Conservation (phyloP, 2,329 filamentous ascomycete species). For the Phialocephala subalpina region DNA sequence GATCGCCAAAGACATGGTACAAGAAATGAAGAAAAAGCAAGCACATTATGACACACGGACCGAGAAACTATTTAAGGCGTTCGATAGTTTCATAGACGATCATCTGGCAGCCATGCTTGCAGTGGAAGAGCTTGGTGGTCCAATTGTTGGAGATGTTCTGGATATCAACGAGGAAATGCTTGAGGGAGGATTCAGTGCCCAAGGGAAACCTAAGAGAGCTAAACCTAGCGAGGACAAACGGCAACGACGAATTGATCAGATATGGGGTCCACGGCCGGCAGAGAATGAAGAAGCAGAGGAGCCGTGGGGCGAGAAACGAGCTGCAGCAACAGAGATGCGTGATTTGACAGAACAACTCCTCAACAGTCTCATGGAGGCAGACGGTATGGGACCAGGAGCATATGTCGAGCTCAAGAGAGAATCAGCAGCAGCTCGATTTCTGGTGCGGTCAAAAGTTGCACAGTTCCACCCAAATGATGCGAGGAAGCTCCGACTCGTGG, state of each 20-base stretch:
- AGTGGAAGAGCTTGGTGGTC: conserved; percentile 83
- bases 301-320: conserved; percentile 45
- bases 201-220: conserved; percentile 62
- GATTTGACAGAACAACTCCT: conserved; percentile 67
- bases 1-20: conserved; percentile 68
- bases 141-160: conserved; percentile 78
- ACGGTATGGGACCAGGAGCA: conserved; percentile 61
- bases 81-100: conserved; percentile 76
- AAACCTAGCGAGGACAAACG: conserved; percentile 58
- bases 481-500: conserved; percentile 63
- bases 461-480: conserved; percentile 72
- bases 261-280: conserved; percentile 55
- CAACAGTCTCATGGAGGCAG: conserved; percentile 63
- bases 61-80: conserved; percentile 64
- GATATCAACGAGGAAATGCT: conserved; percentile 69
- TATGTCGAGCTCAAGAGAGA: conserved; percentile 68
- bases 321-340: conserved; percentile 65
- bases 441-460: conserved; percentile 71
- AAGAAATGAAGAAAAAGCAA: conserved; percentile 66
- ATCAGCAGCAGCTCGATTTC: conserved; percentile 68
- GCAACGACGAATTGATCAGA: conserved; percentile 69
- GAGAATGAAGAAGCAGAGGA: conserved; percentile 51
- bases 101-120: conserved; percentile 79
- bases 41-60: conserved; percentile 68
- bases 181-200: conserved; percentile 65